Percentiles rank a stretch among this genome's conserved stretches.
These are phyloP conservation scores for Xerocomus spinulosus DNA, from an alignment of 768 basidiomycete species.

Conservation along the genomic window DNA sequence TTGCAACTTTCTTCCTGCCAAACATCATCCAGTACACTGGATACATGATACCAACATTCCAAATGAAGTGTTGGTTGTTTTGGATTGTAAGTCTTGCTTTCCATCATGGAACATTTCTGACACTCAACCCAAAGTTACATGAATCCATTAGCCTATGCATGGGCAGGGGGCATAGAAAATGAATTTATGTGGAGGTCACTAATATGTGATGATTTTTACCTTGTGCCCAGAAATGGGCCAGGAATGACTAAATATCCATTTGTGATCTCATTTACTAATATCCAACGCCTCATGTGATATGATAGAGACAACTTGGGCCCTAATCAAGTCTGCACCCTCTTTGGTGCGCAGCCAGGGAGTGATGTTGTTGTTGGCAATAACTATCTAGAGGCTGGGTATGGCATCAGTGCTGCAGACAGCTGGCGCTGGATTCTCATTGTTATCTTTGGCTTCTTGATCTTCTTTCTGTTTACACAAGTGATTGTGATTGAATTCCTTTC, in stretches of 20 bases:
- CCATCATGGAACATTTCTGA: neutral
- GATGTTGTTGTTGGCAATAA: slow-evolving; percentile 49
- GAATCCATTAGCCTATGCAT: slow-evolving; percentile 74
- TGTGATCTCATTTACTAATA: slow-evolving; percentile 21
- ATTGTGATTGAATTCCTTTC: slow-evolving; percentile 62
- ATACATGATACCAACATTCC: slow-evolving; percentile 60
- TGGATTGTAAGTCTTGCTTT: slow-evolving; percentile 59
- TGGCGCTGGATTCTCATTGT: slow-evolving; percentile 72
- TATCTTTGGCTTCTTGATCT: slow-evolving; percentile 61
- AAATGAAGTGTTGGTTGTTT: slow-evolving; percentile 80
- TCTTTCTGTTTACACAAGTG: slow-evolving; percentile 68
- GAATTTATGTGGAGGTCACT: slow-evolving; percentile 71
- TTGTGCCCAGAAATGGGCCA: slow-evolving; percentile 61
- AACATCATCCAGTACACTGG: slow-evolving; percentile 74
- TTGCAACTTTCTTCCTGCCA: slow-evolving; percentile 67
- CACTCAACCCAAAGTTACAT: slow-evolving; percentile 54
- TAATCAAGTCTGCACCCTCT: slow-evolving; percentile 77
- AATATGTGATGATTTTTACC: slow-evolving; percentile 57
- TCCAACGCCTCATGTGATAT: slow-evolving; percentile 10
- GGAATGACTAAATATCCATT: slow-evolving; percentile 59
- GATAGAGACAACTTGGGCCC: slow-evolving; percentile 47
- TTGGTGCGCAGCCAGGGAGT: slow-evolving; percentile 58
- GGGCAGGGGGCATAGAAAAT: slow-evolving; percentile 78
- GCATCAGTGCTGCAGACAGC: slow-evolving; percentile 44
- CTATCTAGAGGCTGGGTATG: slow-evolving; percentile 60